Evolutionary conservation across 208 protist genomes (phyloP), one percentile per base, ranked within the genome.

Genomic region (Plasmodiophora brassicae): DNA sequence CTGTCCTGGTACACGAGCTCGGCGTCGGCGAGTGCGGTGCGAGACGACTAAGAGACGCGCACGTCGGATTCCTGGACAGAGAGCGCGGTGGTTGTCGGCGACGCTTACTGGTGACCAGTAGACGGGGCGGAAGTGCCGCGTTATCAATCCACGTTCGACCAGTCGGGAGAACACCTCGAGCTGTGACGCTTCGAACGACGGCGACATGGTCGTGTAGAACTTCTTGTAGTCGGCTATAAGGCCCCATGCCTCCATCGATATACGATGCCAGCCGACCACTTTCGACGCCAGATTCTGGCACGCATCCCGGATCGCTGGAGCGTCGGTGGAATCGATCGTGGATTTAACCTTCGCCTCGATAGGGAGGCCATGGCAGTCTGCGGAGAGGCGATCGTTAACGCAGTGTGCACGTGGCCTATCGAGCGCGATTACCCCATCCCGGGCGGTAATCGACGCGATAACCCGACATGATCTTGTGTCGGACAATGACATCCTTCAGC

Each of bases 331-430:
- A 25, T 57, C 50, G 20, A 5, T 38, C 14, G 20, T 32, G 14
- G 32, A 5, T 32, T 78, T 78, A 38, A 78, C 94, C 86, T 95
- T 94, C 0, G 92, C 78, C 71, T 96, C 94, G 83, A 96, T 96
- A 25, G 94, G 94, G 46, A 95, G 46, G 45, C 94, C 94, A 72
- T 96, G 94, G 83, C 94, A 95, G 89, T 96, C 94, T 78, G n/a
- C n/a, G 41, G 41, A 32, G n/a, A 36, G n/a, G n/a, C n/a, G n/a
- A n/a, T n/a, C n/a, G n/a, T n/a, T n/a, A n/a, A n/a, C n/a, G n/a
- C n/a, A n/a, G n/a, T n/a, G n/a, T n/a, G n/a, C n/a, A n/a, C n/a
- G n/a, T n/a, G n/a, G n/a, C n/a, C n/a, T n/a, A n/a, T n/a, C n/a
- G n/a, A n/a, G n/a, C n/a, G 32, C 20, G 5, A n/a, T 36, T 78